Percentiles rank a stretch among this genome's conserved stretches.
Conservation (phyloP, 2,329 filamentous ascomycete genomes). For the Myriosclerotinia curreyana region DNA sequence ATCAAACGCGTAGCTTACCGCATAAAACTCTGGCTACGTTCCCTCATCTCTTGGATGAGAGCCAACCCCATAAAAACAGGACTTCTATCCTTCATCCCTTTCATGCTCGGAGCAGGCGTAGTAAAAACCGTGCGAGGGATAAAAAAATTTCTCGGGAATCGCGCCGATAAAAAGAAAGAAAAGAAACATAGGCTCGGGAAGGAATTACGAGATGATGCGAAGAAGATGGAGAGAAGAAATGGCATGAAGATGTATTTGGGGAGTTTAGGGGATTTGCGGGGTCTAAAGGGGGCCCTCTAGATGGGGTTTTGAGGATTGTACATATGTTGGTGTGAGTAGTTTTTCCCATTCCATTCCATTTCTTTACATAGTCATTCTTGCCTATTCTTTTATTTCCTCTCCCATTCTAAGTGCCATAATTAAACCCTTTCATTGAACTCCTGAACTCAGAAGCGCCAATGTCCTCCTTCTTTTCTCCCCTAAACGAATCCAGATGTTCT, state of each 20-base stretch:
- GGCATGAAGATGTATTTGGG: constrained; percentile 29
- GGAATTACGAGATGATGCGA: constrained; percentile 16
- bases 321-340: constrained; percentile 35
- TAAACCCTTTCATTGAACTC: background rate
- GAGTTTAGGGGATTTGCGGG: constrained; percentile 35
- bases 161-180: background rate
- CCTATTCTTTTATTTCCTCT: background rate
- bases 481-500: background rate
- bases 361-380: background rate
- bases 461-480: background rate
- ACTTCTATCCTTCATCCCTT: constrained; percentile 30
- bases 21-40: constrained; percentile 26
- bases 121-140: constrained; percentile 17
- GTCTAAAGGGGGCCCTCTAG: constrained; percentile 32
- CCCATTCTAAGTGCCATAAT: background rate
- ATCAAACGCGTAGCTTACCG: constrained; percentile 29
- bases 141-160: constrained; percentile 10
- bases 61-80: constrained; percentile 33
- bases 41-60: constrained; percentile 28
- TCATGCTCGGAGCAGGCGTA: constrained; percentile 28
- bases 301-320: constrained; percentile 37
- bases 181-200: background rate
- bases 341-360: background rate
- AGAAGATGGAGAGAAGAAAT: constrained; percentile 25
- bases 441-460: background rate